phyloP scores from a whole-genome alignment of 495 filamentous ascomycete genomes.

The Neurospora cerealis region DNA sequence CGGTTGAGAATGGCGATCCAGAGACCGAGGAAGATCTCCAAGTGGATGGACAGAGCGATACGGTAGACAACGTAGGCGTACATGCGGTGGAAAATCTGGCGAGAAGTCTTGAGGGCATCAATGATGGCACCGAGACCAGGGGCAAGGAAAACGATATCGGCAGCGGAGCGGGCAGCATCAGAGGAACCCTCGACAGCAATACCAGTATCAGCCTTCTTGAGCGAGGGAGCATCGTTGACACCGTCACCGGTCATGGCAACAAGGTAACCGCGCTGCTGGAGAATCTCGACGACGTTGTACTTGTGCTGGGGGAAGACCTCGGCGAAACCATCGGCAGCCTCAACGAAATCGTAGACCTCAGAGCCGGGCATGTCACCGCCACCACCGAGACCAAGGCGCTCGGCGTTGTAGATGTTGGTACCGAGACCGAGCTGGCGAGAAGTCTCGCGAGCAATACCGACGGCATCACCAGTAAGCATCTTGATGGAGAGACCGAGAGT shows the following conservation, averaged over 20 bases:
- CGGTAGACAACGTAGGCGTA: slow-evolving; percentile 94
- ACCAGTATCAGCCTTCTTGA: slow-evolving; percentile 92
- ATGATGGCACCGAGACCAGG: slow-evolving; percentile 90
- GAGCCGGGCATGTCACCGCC: slow-evolving; percentile 87
- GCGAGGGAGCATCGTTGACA: slow-evolving; percentile 92
- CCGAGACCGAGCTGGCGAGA: slow-evolving; percentile 83
- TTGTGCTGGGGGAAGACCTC: slow-evolving; percentile 98
- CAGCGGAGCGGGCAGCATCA: slow-evolving; percentile 83
- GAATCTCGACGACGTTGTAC: slow-evolving; percentile 93
- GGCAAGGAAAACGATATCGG: slow-evolving; percentile 88
- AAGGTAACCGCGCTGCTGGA: slow-evolving; percentile 91
- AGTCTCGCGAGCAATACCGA: slow-evolving; percentile 86
- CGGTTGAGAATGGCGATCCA: slow-evolving; percentile 85
- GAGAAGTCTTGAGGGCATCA: slow-evolving; percentile 84
- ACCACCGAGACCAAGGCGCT: slow-evolving; percentile 71
- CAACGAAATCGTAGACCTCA: slow-evolving; percentile 88
- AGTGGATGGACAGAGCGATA: slow-evolving; percentile 83
- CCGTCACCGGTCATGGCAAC: slow-evolving; percentile 98
- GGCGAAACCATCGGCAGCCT: slow-evolving; percentile 88
- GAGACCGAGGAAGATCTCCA: slow-evolving; percentile 81
- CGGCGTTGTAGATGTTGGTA: slow-evolving; percentile 90
- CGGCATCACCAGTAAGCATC: slow-evolving; percentile 94
- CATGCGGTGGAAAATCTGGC: slow-evolving; percentile 96
- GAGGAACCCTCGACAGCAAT: slow-evolving; percentile 92
- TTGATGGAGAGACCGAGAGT: slow-evolving; percentile 81